Conservation (phyloP, 2,329 filamentous ascomycete genomes). For the Coniochaeta pulveracea region DNA sequence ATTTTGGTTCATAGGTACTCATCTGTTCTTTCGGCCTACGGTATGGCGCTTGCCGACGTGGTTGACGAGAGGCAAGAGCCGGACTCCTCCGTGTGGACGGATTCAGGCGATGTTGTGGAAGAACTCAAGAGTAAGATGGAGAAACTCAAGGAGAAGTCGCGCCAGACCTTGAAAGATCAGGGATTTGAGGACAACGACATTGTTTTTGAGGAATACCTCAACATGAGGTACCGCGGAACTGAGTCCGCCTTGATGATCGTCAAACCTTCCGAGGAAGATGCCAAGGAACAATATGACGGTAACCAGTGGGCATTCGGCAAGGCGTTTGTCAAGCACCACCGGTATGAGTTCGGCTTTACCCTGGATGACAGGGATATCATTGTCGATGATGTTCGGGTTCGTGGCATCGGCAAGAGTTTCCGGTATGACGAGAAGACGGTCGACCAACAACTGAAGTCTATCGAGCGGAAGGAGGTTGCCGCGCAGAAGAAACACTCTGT, state of each 20-base stretch:
- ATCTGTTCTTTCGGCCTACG: constrained; percentile 80
- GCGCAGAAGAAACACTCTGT: constrained; percentile 52
- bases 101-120: constrained; percentile 42
- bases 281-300: constrained; percentile 44
- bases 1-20: constrained; percentile 83
- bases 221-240: constrained; percentile 85
- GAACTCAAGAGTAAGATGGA: constrained; percentile 65
- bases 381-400: constrained; percentile 77
- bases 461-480: constrained; percentile 47
- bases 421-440: constrained; percentile 70
- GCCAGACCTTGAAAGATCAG: constrained; percentile 56
- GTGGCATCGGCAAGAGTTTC: constrained; percentile 84
- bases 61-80: constrained; percentile 85
- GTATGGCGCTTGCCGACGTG: constrained; percentile 86
- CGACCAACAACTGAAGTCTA: constrained; percentile 66
- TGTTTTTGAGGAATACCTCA: constrained; percentile 82
- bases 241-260: constrained; percentile 87
- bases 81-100: constrained; percentile 50
- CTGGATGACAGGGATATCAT: constrained; percentile 77
- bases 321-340: constrained; percentile 77
- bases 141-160: constrained; percentile 68
- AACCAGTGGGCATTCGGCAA: constrained; percentile 74
- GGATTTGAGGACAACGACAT: constrained; percentile 68
- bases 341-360: constrained; percentile 89
- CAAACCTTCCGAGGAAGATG: constrained; percentile 55